Percentiles rank a stretch among this genome's conserved stretches.
These are phyloP conservation scores for Agaricus subrufescens DNA, from an alignment of 768 basidiomycete genomes.

Conservation along the genomic window DNA sequence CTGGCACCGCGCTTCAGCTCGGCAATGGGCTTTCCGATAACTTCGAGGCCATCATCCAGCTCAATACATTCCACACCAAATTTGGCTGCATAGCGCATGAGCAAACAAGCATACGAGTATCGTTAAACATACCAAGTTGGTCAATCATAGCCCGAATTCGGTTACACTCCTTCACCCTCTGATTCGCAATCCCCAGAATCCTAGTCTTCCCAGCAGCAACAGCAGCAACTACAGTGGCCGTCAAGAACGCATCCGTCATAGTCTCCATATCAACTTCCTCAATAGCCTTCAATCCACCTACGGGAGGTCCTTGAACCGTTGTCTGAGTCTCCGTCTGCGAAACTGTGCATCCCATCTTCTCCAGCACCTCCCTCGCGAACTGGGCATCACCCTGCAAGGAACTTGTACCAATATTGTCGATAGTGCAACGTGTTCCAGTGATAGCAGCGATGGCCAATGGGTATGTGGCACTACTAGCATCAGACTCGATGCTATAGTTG, in stretches of 20 bases:
- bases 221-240: slow-evolving; percentile 88
- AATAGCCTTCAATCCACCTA: slow-evolving; percentile 76
- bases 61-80: slow-evolving; percentile 93
- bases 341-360: slow-evolving; percentile 93
- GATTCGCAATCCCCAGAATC: slow-evolving; percentile 94
- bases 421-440: slow-evolving; percentile 94
- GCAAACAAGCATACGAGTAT: not conserved
- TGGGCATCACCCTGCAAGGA: slow-evolving; percentile 97
- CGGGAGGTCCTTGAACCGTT: slow-evolving; percentile 85
- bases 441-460: slow-evolving; percentile 96
- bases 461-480: slow-evolving; percentile 95
- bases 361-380: slow-evolving; percentile 89
- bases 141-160: slow-evolving; percentile 96
- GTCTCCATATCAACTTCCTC: slow-evolving; percentile 95
- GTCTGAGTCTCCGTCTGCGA: slow-evolving; percentile 85
- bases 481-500: slow-evolving; percentile 87
- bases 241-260: slow-evolving; percentile 99
- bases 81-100: slow-evolving; percentile 54
- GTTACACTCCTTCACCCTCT: slow-evolving; percentile 98
- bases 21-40: slow-evolving; percentile 69
- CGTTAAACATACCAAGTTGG: slow-evolving; percentile 66
- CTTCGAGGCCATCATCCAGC: slow-evolving; percentile 87
- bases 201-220: slow-evolving; percentile 69
- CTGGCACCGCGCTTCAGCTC: slow-evolving; percentile 68
- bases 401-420: slow-evolving; percentile 82